Evolutionary conservation across 1,284 basidiomycete genomes (phyloP), one percentile per base, ranked within the genome.

Genomic region (Sanghuangporus sanghuang): DNA sequence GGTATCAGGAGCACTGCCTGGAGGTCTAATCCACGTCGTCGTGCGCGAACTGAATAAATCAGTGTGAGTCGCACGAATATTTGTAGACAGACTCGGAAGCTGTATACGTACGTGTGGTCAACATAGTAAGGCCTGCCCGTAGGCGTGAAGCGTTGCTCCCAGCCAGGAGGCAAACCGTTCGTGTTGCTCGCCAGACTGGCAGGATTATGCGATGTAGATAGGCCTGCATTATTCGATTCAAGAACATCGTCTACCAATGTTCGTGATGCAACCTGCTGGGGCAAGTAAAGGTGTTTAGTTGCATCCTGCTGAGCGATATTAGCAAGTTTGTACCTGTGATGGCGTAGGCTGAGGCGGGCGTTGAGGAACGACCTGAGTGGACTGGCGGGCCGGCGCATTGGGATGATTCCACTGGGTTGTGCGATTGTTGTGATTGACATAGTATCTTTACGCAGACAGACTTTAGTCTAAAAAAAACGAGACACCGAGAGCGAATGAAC

Each of bases 81-180:
- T 6, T 6, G 16, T n/a, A 40, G 36, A 23, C 14, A 39, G 23
- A 32, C 27, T 32, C 27, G 27, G 27, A 32, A 32, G 27, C 27
- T 32, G 0, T 27, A 23, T 6, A 36, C 59, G 18, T 40, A 61
- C 59, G 59, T 95, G 78, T 96, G 93, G 73, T 95, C 93, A 40
- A 96, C 94, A 77, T 95, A 96, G 77, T 97, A 97, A 1, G 96
- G 94, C 55, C 97, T 84, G 5, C 96, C 96, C 76, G 98, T 95
- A n/a, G 96, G 91, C 1, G 96, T 98, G 72, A 93, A 91, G 46
- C 96, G 89, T 76, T 99, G 96, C 76, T 99, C 97, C 97, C 97
- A 99, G 16, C 96, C 97, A 18, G 93, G 86, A 0, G 96, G 97
- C 5, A 99, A 82, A 16, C 84, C 83, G 1, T 85, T 84, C 1